Evolutionary conservation across 1,139 yeast genomes (phyloP), one percentile per base, ranked within the genome.

Genomic region (Blastobotrys proliferans): DNA sequence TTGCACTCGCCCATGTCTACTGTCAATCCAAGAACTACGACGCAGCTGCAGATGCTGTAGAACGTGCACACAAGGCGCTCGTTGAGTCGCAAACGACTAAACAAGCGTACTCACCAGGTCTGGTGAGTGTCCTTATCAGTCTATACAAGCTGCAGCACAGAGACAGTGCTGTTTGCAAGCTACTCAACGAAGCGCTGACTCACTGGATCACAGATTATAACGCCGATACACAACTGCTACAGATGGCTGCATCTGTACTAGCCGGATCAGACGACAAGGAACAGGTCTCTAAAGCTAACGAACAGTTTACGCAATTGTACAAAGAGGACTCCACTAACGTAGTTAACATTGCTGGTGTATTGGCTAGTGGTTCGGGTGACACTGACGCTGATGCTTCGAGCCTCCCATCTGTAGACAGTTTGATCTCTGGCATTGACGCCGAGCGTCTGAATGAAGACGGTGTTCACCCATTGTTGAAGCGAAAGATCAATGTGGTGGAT

Each of bases 21-120:
- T 55, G 68, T 3, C 56, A 63, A 38, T 47, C 60, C 6, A 64
- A 62, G 4, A 73, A 72, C 21, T 66, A 61, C 41, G 74, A 72
- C 49, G 77, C 74, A 46, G 73, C 81, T 1, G 59, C 70, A 9
- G 47, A 61, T 6, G 54, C 71, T 8, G 63, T 81, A 44, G 77
- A 76, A 53, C 52, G 50, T 2, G 49, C 47, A 14, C 43, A 49
- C 25, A 46, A 40, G 18, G 30, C 30, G 4, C 42, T 50, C 3
- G 45, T 46, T 31, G 32, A 29, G 16, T 22, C 35, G 5, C 21
- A 39, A 21, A 35, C 38, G 8, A 16, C 48, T 6, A 52, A 54
- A 2, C 44, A 44, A 6, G 50, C 52, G n/a, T 54, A 52, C 79
- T 24, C 73, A 70, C 44, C 63, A 70, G 55, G 69, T 68, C 44